Evolutionary conservation across 768 basidiomycete genomes (phyloP).

Genomic region (Lentinula detonsa): DNA sequence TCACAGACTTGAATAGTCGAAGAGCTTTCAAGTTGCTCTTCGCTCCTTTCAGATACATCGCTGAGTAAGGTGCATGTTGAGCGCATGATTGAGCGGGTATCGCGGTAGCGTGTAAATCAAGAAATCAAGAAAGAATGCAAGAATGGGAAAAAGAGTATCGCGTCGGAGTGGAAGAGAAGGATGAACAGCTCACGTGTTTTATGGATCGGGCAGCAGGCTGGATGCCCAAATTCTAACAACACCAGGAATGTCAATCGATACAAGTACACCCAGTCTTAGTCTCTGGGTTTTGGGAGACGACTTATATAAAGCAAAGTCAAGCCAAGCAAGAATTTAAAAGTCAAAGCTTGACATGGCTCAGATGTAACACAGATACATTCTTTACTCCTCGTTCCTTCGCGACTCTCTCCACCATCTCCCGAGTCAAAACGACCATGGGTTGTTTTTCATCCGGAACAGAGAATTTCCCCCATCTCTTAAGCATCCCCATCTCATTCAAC

Average conservation of each 20-base stretch:
- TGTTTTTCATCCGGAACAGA: slow-evolving; percentile 20
- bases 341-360: slow-evolving; percentile 2
- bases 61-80: neutral
- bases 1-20: neutral
- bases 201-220: too few relatives aligned
- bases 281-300: too few relatives aligned
- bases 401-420: slow-evolving; percentile 63
- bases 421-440: slow-evolving; percentile 49
- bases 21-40: neutral
- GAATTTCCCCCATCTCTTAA: slow-evolving; percentile 34
- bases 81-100: neutral
- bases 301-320: too few relatives aligned
- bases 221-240: too few relatives aligned
- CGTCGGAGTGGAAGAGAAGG: neutral
- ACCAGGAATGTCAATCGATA: too few relatives aligned
- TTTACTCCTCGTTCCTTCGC: slow-evolving; percentile 69
- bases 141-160: neutral
- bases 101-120: neutral
- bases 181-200: neutral
- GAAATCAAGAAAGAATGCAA: neutral
- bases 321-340: neutral
- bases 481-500: slow-evolving; percentile 78
- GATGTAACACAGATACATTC: neutral
- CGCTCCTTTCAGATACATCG: neutral
- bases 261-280: too few relatives aligned